Evolutionary conservation across 306 rosid species (phyloP), one percentile per base, ranked within the genome.

Genomic region (Rosa rugosa): DNA sequence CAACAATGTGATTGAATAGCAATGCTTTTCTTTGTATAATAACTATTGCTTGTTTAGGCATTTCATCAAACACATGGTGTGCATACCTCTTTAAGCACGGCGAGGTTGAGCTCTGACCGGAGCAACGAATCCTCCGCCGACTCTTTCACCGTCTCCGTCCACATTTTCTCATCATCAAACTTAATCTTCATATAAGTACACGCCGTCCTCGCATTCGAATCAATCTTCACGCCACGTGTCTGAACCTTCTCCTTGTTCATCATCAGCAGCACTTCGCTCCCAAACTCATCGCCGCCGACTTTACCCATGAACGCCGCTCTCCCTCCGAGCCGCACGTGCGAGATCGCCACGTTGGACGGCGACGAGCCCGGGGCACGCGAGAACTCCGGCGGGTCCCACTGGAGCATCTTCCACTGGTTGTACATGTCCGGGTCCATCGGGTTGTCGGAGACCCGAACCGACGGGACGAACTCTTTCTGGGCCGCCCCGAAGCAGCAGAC

Each of bases 381-480:
- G 45, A 89, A 93, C 80, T 95, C 99, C 41, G 99, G 99, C 0
- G 98, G 96, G 78, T 92, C 92, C 99, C 99, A 95, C 79, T 95
- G 99, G 20, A 93, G 87, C 98, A 91, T 95, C 76, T 95, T 95
- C 99, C 99, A 95, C 76, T 90, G 87, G 2, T 97, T 87, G 85
- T 95, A 95, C 0, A 84, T 90, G 62, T 93, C 98, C 4, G 85
- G 90, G 89, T 95, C 77, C 99, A 95, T 90, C 5, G 88, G 98
- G 59, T 87, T 84, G 27, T 85, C 84, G 72, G 82, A 90, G 63
- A 93, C 98, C 75, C 99, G 86, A 42, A 95, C 94, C 53, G 97
- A 80, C 5, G 99, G 96, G 40, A 95, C 70, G 34, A 95, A 91
- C 76, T 95, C 98, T 75, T 86, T 91, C 89, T 73, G 93, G 20